These are phyloP conservation scores for Aureoboletus auriporus DNA, from an alignment of 768 basidiomycete species.

Conservation along the genomic window DNA sequence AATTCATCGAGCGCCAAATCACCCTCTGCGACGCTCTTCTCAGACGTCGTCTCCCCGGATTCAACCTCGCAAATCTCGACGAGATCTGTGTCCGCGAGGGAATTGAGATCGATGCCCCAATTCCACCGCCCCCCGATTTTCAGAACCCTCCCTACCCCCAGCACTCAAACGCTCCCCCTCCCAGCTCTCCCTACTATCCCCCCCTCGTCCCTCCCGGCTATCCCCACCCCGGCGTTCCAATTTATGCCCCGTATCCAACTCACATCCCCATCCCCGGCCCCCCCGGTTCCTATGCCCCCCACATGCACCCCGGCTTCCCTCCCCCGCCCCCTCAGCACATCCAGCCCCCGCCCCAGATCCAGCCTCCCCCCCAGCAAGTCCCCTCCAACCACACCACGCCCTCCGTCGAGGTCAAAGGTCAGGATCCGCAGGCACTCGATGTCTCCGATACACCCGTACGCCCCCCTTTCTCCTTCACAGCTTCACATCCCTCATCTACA, in stretches of 20 bases:
- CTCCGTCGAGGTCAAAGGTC: conserved; percentile 54
- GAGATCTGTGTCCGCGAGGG: conserved; percentile 62
- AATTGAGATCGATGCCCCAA: conserved; percentile 42
- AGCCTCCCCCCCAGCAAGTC: conserved; percentile 24
- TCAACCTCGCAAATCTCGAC: conserved; percentile 63
- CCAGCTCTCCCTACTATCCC: conserved; percentile 30
- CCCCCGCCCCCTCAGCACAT: conserved; percentile 39
- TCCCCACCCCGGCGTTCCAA: conserved; percentile 39
- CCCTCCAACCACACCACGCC: conserved; percentile 13
- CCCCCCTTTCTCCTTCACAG: neutral
- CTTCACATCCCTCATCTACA: conserved; percentile 4
- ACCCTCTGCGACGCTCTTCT: conserved; percentile 75
- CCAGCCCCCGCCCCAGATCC: conserved; percentile 35
- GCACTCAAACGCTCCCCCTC: conserved; percentile 22
- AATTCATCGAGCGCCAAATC: conserved; percentile 77
- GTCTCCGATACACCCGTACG: conserved; percentile 64
- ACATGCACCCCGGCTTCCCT: conserved; percentile 60
- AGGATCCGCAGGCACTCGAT: conserved; percentile 77
- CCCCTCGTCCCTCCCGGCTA: conserved; percentile 42
- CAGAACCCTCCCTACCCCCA: conserved; percentile 34
- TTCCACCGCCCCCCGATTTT: conserved; percentile 26
- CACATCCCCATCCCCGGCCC: conserved; percentile 38
- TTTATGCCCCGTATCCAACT: conserved; percentile 42
- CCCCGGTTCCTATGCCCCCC: conserved; percentile 48
- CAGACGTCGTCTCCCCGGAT: conserved; percentile 66